Evolutionary conservation across 768 basidiomycete species (phyloP), one percentile per base, ranked within the genome.

Genomic region (Boletus barrowsii): DNA sequence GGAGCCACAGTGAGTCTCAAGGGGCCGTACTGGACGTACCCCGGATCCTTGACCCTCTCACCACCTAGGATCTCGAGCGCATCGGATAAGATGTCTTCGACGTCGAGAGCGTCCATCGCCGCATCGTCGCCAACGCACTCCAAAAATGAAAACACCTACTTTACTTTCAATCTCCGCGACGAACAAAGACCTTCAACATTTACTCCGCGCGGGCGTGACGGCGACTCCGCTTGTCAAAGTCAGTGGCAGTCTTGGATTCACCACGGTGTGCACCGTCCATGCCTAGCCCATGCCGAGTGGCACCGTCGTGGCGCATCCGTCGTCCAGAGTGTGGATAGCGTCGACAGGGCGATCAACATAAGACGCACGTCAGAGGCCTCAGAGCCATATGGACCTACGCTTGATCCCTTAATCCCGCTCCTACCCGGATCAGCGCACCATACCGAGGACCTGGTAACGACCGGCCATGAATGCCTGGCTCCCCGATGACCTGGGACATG

Each of bases 1-100:
- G 79, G 77, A 42, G 85, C 81, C 36, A 83, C 75, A 7, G 80
- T 78, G 51, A 87, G 68, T 32, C 53, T 68, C 51, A 86, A 68
- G 32, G 80, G 76, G 24, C 85, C 84, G 54, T 84, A 87, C 33
- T 57, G 63, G 45, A 86, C 76, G 30, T 69, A 50, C 35, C 70
- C 75, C 47, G 78, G 71, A 42, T 81, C 79, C 13, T 73, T 58
- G 1, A 76, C 72, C 41, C 67, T 68, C 42, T 75, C 70, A 18
- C 70, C 79, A 5, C 78, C 79, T n/a, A 84, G 67, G 54, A 84
- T 78, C 43, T 70, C 72, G 5, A 84, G 72, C 5, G 79, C 71
- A 52, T 84, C 83, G 47, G 71, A 75, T 10, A 83, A 62, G 51
- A 84, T 79, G 56, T 84, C 83, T 59, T 82, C 81, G 18, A 67